These are phyloP conservation scores for Botryotinia convoluta DNA, from an alignment of 2,329 filamentous ascomycete species.

Conservation along the genomic window DNA sequence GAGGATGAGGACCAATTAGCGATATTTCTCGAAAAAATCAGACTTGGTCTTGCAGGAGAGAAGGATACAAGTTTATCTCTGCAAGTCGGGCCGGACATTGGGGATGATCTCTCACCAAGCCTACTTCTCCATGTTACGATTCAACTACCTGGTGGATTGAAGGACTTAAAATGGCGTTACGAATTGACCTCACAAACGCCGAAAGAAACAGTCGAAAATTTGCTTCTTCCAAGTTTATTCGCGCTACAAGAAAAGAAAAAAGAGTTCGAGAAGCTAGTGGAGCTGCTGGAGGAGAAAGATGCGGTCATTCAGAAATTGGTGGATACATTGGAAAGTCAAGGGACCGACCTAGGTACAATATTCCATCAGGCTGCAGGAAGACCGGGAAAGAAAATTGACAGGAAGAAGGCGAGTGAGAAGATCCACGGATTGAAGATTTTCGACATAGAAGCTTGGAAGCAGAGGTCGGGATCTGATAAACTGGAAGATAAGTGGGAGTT, in stretches of 20 bases:
- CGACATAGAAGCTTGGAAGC: constrained; percentile 37
- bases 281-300: constrained; percentile 51
- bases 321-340: constrained; percentile 52
- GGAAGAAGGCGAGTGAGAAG: constrained; percentile 37
- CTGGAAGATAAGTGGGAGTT: constrained; percentile 24
- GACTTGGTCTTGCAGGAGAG: constrained; percentile 46
- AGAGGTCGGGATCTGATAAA: constrained; percentile 13
- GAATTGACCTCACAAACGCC: constrained; percentile 45
- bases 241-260: constrained; percentile 41
- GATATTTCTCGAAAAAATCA: constrained; percentile 64
- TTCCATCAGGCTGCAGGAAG: constrained; percentile 46
- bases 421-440: constrained; percentile 50
- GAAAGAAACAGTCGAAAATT: constrained; percentile 42
- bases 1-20: constrained; percentile 64
- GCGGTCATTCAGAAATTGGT: constrained; percentile 52
- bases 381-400: constrained; percentile 42
- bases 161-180: constrained; percentile 64
- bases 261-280: constrained; percentile 46
- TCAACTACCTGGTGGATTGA: constrained; percentile 59
- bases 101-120: constrained; percentile 33
- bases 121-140: constrained; percentile 52
- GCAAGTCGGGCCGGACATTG: constrained; percentile 36
- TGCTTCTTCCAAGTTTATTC: constrained; percentile 48
- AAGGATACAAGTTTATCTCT: constrained; percentile 46
- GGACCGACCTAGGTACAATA: constrained; percentile 49